Conservation (phyloP, 2,329 filamentous ascomycete genomes). For the Diaporthe vexans region DNA sequence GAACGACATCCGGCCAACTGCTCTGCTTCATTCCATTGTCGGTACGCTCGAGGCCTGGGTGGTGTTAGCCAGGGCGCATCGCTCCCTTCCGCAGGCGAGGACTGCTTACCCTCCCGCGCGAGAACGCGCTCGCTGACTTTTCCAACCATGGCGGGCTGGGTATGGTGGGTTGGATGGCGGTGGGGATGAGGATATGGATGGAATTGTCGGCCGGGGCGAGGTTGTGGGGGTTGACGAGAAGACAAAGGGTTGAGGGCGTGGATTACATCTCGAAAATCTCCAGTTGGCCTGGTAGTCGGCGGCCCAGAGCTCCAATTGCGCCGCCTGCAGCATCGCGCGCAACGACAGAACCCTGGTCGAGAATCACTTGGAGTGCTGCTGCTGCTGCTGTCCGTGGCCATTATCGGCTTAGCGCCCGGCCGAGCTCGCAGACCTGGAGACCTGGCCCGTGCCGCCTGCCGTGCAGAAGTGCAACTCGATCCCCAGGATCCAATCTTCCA, state of each 20-base stretch:
- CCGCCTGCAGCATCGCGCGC: constrained; percentile 34
- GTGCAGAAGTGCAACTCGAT: not conserved
- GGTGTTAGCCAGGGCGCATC: constrained; percentile 36
- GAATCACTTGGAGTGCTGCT: constrained; percentile 25
- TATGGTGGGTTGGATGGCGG: constrained; percentile 45
- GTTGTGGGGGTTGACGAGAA: constrained; percentile 14
- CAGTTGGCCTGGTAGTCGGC: constrained; percentile 21
- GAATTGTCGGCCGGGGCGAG: constrained; percentile 22
- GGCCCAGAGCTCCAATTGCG: constrained; percentile 37
- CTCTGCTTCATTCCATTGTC: constrained; percentile 98
- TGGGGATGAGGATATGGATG: constrained; percentile 22
- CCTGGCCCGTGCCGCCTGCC: constrained; percentile 20
- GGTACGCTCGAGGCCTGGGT: constrained; percentile 88
- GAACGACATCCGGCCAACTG: constrained; percentile 90
- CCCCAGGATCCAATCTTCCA: not conserved
- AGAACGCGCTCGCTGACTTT: constrained; percentile 77
- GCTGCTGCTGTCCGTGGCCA: constrained; percentile 35
- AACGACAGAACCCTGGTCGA: constrained; percentile 33
- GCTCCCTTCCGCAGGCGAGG: constrained; percentile 2
- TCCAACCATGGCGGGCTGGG: constrained; percentile 65
- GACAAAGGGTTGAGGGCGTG: not conserved
- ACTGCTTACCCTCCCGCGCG: constrained; percentile 69
- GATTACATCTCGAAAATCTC: constrained; percentile 39
- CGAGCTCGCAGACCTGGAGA: constrained; percentile 1
- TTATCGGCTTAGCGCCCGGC: constrained; percentile 3